phyloP scores from a whole-genome alignment of 2,329 filamentous ascomycete species.

The Hymenoscyphus scutula region DNA sequence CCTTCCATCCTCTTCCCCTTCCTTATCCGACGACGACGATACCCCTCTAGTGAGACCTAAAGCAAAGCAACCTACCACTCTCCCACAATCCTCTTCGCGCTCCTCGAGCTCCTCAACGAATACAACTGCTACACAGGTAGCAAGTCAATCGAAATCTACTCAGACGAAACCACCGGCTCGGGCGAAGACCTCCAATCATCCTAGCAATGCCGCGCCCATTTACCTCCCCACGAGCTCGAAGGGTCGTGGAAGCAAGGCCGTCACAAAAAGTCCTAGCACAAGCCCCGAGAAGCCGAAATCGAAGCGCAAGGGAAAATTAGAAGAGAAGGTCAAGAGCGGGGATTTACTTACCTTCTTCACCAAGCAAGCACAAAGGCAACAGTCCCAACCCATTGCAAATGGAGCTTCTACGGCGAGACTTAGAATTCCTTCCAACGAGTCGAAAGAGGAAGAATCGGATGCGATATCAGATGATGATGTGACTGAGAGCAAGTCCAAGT shows the following conservation, averaged over 20 bases:
- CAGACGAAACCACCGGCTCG: constrained; percentile 32
- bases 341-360: constrained; percentile 61
- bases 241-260: constrained; percentile 23
- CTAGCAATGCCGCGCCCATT: constrained; percentile 32
- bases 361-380: constrained; percentile 53
- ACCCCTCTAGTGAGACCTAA: constrained; percentile 33
- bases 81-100: constrained; percentile 29
- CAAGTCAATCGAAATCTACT: constrained; percentile 11
- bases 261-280: constrained; percentile 33
- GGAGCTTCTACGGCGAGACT: constrained; percentile 11
- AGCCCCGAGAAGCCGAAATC: constrained; percentile 48
- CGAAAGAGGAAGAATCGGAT: constrained; percentile 36
- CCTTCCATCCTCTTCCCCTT: constrained; percentile 36
- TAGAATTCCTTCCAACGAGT: constrained; percentile 6
- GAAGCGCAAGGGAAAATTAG: constrained; percentile 40
- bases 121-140: background rate
- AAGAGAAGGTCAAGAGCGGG: constrained; percentile 53
- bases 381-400: constrained; percentile 21
- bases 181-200: constrained; percentile 30
- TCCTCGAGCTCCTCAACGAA: constrained; percentile 10
- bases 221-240: constrained; percentile 33
- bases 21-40: constrained; percentile 46
- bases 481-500: constrained; percentile 48
- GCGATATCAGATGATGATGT: constrained; percentile 60
- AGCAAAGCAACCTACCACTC: constrained; percentile 19